These are phyloP conservation scores for Didymella lethalis DNA, from an alignment of 2,329 filamentous ascomycete genomes.

Conservation along the genomic window DNA sequence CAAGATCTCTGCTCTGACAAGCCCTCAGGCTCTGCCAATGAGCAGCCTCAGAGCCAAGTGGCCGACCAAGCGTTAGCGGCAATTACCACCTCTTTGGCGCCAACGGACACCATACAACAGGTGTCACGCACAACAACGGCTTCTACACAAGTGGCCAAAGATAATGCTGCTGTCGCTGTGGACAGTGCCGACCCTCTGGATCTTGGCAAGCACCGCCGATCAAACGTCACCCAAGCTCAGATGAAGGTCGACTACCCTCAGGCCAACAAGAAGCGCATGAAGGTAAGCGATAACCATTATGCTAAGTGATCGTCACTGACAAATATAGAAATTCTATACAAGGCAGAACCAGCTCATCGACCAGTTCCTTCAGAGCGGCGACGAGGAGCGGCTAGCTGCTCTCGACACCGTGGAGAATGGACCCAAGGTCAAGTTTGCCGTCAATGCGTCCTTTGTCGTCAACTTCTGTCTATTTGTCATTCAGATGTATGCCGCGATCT, in stretches of 20 bases:
- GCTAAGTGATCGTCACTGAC: conserved; percentile 9
- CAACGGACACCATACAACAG: conserved; percentile 38
- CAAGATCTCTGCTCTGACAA: conserved; percentile 33
- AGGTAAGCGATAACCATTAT: conserved; percentile 21
- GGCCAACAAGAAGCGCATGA: conserved; percentile 48
- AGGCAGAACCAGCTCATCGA: conserved; percentile 53
- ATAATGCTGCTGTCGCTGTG: conserved; percentile 28
- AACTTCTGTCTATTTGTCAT: conserved; percentile 63
- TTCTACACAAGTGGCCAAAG: conserved; percentile 35
- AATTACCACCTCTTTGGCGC: conserved; percentile 31
- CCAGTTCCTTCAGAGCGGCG: conserved; percentile 62
- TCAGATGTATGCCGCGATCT: conserved; percentile 66
- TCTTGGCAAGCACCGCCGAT: conserved; percentile 46
- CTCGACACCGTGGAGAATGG: conserved; percentile 61
- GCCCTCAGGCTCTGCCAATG: conserved; percentile 36
- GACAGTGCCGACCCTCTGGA: conserved; percentile 47
- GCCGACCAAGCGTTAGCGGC: conserved; percentile 40
- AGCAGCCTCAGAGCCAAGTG: conserved; percentile 39
- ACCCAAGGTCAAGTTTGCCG: conserved; percentile 50
- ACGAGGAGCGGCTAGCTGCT: conserved; percentile 62
- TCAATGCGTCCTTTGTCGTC: conserved; percentile 50
- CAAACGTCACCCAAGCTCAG: conserved; percentile 53
- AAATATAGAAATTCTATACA: conserved; percentile 50
- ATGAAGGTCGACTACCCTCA: conserved; percentile 59
- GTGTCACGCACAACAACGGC: conserved; percentile 31